phyloP scores from a whole-genome alignment of 805 yeast species.

The Grigorovia jiainica region DNA sequence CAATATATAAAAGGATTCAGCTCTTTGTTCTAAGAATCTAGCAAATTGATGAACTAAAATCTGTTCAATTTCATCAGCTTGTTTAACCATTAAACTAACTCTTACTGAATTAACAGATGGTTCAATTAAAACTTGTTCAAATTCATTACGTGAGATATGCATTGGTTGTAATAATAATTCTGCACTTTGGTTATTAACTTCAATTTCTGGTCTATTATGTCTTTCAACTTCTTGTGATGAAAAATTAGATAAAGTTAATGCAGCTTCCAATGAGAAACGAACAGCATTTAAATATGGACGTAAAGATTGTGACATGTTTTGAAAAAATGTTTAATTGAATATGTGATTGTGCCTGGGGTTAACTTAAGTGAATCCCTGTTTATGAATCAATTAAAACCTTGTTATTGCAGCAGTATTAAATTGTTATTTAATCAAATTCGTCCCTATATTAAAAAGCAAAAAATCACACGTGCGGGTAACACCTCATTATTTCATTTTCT shows the following conservation, averaged over 20 bases:
- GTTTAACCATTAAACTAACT: conserved; percentile 86
- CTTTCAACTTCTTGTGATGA: conserved; percentile 94
- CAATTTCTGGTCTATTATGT: conserved; percentile 95
- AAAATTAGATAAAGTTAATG: conserved; percentile 84
- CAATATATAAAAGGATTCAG: conserved; percentile 85
- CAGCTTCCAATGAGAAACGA: conserved; percentile 85
- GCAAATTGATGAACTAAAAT: conserved; percentile 92
- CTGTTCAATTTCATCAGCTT: conserved; percentile 94
- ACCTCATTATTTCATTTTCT: not conserved
- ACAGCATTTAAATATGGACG: conserved; percentile 93
- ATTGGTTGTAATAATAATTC: conserved; percentile 84
- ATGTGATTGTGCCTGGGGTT: not conserved
- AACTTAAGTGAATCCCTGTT: no score
- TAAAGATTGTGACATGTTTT: conserved; percentile 95
- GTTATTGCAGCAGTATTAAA: no score
- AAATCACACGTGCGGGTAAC: no score
- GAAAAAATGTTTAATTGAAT: no score
- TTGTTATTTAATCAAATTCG: no score
- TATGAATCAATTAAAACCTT: no score
- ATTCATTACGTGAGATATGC: conserved; percentile 85
- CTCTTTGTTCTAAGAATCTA: conserved; percentile 87
- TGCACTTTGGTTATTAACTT: conserved; percentile 64
- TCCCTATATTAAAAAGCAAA: no score
- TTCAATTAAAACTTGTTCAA: conserved; percentile 86
- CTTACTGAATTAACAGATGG: conserved; percentile 89